phyloP scores from a whole-genome alignment of 805 yeast species.

The Ogataea methylovora region DNA sequence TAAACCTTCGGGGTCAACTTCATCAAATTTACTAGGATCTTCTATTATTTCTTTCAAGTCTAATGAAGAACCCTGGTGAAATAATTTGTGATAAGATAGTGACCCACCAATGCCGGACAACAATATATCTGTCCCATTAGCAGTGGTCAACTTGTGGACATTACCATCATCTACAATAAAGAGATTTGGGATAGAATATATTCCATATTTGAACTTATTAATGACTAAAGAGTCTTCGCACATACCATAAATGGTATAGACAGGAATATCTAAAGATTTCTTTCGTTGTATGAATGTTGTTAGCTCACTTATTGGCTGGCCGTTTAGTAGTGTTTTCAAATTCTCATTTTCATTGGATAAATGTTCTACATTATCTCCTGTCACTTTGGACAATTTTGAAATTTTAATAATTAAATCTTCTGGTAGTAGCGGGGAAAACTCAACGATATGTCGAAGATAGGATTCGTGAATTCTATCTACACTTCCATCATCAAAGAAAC shows the following conservation, averaged over 20 bases:
- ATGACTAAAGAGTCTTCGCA: conserved; percentile 66
- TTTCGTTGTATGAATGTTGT: conserved; percentile 39
- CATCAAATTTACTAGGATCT: conserved; percentile 11
- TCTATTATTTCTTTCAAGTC: conserved; percentile 25
- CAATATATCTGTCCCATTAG: conserved; percentile 38
- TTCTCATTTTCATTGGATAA: conserved; percentile 28
- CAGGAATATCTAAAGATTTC: conserved; percentile 44
- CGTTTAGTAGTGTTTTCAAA: conserved; percentile 26
- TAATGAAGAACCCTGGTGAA: conserved; percentile 52
- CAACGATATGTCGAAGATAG: conserved; percentile 57
- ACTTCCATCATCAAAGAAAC: conserved; percentile 59
- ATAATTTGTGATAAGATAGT: conserved; percentile 55
- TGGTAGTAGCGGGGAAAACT: conserved; percentile 53
- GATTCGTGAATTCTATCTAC: conserved; percentile 47
- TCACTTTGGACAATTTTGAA: conserved; percentile 41
- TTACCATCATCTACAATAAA: conserved; percentile 53
- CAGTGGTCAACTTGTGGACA: conserved; percentile 34
- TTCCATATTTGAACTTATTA: conserved; percentile 51
- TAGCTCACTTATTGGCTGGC: conserved; percentile 43
- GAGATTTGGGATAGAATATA: conserved; percentile 48
- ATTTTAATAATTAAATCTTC: conserved; percentile 41
- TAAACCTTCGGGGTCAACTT: conserved; percentile 15
- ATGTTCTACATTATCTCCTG: conserved; percentile 33
- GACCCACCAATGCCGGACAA: conserved; percentile 71
- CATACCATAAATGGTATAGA: conserved; percentile 72